phyloP scores from a whole-genome alignment of 176 grass and related monocot genomes.

The Elaeis guineensis region DNA sequence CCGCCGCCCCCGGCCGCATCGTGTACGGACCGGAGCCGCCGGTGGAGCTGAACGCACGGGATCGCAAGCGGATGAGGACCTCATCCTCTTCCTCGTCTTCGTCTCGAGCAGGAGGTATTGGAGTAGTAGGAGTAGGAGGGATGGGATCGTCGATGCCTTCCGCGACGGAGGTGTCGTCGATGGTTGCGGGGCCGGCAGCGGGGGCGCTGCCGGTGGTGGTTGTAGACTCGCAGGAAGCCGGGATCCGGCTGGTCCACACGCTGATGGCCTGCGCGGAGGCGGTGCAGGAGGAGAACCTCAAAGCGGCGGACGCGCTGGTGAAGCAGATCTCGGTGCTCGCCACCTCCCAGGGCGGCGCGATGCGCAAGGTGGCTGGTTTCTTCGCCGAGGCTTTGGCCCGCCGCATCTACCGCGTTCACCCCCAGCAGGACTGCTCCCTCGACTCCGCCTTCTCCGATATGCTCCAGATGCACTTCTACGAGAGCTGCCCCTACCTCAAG shows the following conservation, averaged over 20 bases:
- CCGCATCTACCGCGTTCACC: constrained; percentile 51
- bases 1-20: constrained; percentile 5
- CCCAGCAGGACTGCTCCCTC: constrained; percentile 38
- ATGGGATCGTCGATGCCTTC: constrained; percentile 18
- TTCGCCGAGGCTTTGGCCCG: constrained; percentile 84
- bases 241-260: constrained; percentile 78
- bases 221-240: constrained; percentile 73
- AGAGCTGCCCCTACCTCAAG: constrained; percentile 95
- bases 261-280: constrained; percentile 84
- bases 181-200: constrained; percentile 9
- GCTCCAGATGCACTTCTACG: constrained; percentile 90
- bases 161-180: constrained; percentile 12
- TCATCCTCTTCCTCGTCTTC: constrained; percentile 65
- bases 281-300: constrained; percentile 78
- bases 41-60: constrained; percentile 26
- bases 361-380: constrained; percentile 90
- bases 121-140: neutral
- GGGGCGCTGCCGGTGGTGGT: constrained; percentile 50
- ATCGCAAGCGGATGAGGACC: constrained; percentile 77
- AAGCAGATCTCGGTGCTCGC: constrained; percentile 82
- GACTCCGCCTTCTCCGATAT: constrained; percentile 74
- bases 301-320: constrained; percentile 57
- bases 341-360: constrained; percentile 72
- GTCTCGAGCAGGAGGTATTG: constrained; percentile 30
- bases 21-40: constrained; percentile 10